phyloP scores from a whole-genome alignment of 2,329 filamentous ascomycete species.

The Dothistroma pini region DNA sequence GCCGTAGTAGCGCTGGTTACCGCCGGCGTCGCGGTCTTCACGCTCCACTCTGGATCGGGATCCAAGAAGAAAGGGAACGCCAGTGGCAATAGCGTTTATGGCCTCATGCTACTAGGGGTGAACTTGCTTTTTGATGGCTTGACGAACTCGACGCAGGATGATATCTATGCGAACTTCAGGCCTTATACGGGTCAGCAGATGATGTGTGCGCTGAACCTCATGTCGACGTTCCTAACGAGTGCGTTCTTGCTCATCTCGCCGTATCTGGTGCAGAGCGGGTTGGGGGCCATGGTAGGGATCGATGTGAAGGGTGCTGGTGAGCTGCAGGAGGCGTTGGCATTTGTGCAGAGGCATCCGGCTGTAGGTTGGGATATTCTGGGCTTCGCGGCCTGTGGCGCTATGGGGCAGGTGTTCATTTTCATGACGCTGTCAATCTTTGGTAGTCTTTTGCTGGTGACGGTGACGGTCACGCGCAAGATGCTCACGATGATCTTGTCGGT shows the following conservation, averaged over 20 bases:
- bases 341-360: conserved; percentile 73
- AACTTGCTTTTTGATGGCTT: conserved; percentile 95
- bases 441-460: conserved; percentile 85
- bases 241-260: conserved; percentile 75
- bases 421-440: conserved; percentile 84
- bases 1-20: conserved; percentile 88
- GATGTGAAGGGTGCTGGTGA: conserved; percentile 62
- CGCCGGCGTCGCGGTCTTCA: conserved; percentile 89
- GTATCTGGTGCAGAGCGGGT: conserved; percentile 63
- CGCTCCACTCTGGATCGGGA: conserved; percentile 61
- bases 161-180: conserved; percentile 75
- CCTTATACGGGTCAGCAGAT: conserved; percentile 91
- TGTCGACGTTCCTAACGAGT: conserved; percentile 73
- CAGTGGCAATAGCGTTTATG: conserved; percentile 65
- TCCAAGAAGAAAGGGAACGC: conserved; percentile 38
- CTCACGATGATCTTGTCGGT: conserved; percentile 98
- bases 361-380: conserved; percentile 86
- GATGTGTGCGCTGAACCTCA: conserved; percentile 97
- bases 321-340: conserved; percentile 71
- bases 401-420: conserved; percentile 94
- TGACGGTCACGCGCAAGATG: conserved; percentile 98
- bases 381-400: conserved; percentile 83
- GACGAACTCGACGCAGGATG: conserved; percentile 94
- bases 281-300: conserved; percentile 44
- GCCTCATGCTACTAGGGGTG: conserved; percentile 75